Conservation (phyloP, 192 early-diverging fungal genomes). For the Gonapodya sp. region DNA sequence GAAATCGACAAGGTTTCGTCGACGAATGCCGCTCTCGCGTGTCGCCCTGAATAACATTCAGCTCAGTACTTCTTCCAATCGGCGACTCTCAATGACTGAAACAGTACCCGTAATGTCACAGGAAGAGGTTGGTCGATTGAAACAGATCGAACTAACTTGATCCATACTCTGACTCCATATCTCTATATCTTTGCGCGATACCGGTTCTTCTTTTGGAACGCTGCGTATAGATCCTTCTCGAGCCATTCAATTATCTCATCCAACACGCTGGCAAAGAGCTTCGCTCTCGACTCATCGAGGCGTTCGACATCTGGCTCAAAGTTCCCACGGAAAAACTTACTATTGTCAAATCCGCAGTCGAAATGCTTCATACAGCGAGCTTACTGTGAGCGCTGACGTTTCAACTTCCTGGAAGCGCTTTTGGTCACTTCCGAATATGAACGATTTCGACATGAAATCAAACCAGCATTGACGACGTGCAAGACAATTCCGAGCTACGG, state of each 20-base stretch:
- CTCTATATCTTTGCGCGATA: not conserved
- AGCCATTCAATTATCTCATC: conserved; percentile 83
- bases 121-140: not conserved
- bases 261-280: conserved; percentile 88
- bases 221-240: conserved; percentile 64
- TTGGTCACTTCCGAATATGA: not conserved
- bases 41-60: not conserved
- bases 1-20: not conserved
- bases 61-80: not conserved
- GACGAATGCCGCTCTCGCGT: not conserved
- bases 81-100: not conserved
- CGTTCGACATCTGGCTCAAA: conserved; percentile 53
- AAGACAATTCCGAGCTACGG: conserved; percentile 83
- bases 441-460: conserved; percentile 13
- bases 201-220: no score
- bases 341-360: conserved; percentile 68
- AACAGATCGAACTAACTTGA: no score
- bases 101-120: not conserved
- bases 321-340: conserved; percentile 38
- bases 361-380: conserved; percentile 92
- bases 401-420: not conserved
- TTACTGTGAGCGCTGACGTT: conserved; percentile 56
- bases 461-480: conserved; percentile 85
- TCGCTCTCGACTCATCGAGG: conserved; percentile 78
- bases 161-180: not conserved